Percentiles rank a stretch among this genome's conserved stretches.
These are phyloP conservation scores for Achlya hypogyna DNA, from an alignment of 352 stramenopile genomes.

Conservation along the genomic window DNA sequence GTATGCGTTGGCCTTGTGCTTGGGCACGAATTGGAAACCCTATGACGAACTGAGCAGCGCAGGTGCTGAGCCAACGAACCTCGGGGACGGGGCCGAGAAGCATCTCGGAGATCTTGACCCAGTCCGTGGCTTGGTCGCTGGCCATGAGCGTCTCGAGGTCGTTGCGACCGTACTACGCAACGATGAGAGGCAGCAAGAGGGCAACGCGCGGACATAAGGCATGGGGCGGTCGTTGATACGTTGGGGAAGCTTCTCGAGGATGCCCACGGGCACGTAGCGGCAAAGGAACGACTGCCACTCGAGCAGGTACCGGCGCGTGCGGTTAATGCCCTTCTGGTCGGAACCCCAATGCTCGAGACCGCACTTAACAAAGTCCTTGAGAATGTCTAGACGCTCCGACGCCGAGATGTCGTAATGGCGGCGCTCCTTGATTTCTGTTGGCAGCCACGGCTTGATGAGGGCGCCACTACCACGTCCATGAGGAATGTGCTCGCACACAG, in stretches of 20 bases:
- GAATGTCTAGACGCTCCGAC: slow-evolving; percentile 93
- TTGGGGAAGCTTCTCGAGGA: slow-evolving; percentile 93
- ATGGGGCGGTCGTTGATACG: slow-evolving; percentile 95
- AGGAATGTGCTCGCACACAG: neutral
- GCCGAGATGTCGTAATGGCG: slow-evolving; percentile 96
- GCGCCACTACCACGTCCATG: slow-evolving; percentile 29
- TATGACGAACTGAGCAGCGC: neutral
- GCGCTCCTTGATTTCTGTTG: slow-evolving; percentile 98
- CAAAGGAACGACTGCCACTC: slow-evolving; percentile 98
- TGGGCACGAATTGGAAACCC: slow-evolving; percentile 91
- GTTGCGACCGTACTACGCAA: slow-evolving; percentile 74
- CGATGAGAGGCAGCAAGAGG: neutral
- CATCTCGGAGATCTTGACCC: slow-evolving; percentile 99
- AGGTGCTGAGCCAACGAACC: slow-evolving; percentile 26
- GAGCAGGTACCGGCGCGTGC: slow-evolving; percentile 95
- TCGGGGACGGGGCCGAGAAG: slow-evolving; percentile 93
- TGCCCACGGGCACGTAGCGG: slow-evolving; percentile 96
- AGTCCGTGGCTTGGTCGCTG: slow-evolving; percentile 92
- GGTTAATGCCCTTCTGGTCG: slow-evolving; percentile 97
- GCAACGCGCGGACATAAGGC: slow-evolving; percentile 39
- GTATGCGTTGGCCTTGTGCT: slow-evolving; percentile 97
- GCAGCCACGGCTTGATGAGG: slow-evolving; percentile 99
- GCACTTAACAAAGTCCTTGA: slow-evolving; percentile 96
- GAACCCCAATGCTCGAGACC: slow-evolving; percentile 98
- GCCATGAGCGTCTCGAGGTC: slow-evolving; percentile 98